phyloP scores from a whole-genome alignment of 768 basidiomycete species.

The Lentinus tigrinus region DNA sequence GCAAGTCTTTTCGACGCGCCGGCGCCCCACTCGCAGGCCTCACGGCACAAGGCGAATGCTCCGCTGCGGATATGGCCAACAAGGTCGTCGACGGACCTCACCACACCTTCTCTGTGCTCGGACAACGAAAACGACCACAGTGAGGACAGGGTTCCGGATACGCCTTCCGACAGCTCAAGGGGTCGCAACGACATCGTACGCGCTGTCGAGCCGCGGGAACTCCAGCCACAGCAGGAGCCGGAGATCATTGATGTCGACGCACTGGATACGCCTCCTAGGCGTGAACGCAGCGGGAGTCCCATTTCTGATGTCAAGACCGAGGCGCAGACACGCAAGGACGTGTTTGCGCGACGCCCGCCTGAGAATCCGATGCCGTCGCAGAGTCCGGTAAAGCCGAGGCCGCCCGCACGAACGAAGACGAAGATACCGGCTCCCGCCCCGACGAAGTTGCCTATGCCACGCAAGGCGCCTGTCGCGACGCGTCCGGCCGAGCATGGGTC shows the following conservation, averaged over 20 bases:
- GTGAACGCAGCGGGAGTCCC: neutral
- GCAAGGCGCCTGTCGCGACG: slow-evolving; percentile 1
- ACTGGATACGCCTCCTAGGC: slow-evolving; percentile 4
- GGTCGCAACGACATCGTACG: neutral
- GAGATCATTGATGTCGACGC: slow-evolving; percentile 26
- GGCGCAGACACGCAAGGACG: slow-evolving; percentile 24
- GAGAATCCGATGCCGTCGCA: slow-evolving; percentile 59
- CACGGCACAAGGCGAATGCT: slow-evolving; percentile 1
- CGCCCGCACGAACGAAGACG: slow-evolving; percentile 45
- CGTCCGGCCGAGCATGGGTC: neutral
- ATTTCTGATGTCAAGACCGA: neutral
- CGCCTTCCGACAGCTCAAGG: slow-evolving; percentile 45
- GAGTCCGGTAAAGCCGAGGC: slow-evolving; percentile 53
- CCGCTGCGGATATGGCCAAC: slow-evolving; percentile 31
- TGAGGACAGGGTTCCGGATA: slow-evolving; percentile 42
- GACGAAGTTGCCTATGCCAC: neutral
- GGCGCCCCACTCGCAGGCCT: slow-evolving; percentile 7
- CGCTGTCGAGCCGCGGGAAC: neutral
- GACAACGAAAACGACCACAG: slow-evolving; percentile 60
- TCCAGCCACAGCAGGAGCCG: slow-evolving; percentile 1
- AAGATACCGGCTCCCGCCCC: neutral
- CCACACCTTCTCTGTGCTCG: slow-evolving; percentile 73
- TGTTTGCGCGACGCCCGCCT: slow-evolving; percentile 62
- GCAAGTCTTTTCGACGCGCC: slow-evolving; percentile 3
- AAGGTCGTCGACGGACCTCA: slow-evolving; percentile 36